Evolutionary conservation across 805 yeast species (phyloP), one percentile per base, ranked within the genome.

Genomic region (Grigorovia jiainica): DNA sequence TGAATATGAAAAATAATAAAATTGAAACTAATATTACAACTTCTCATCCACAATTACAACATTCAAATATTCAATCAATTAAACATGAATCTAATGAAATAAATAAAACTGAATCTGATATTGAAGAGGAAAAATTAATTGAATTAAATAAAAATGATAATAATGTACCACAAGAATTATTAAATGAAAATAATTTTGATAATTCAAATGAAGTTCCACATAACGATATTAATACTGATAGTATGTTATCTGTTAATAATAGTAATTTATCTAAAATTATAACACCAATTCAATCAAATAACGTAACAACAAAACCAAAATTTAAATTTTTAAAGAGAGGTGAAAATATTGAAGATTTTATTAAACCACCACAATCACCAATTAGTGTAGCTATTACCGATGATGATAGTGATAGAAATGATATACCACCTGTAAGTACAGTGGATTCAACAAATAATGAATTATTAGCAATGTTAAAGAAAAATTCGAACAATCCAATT

Each of bases 281-380:
- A n/a, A 4, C 18, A 24, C 9, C 25, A 16, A 16, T 35, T 35
- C 19, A 36, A 9, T 11, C 42, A 11, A 17, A 21, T 11, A 34
- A n/a, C 31, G 38, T 31, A 5, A 45, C 43, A 9, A 47, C 50
- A 10, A 63, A 58, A 41, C 64, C 61, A 3, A 65, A 47, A n/a
- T 48, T 64, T 36, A 63, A 57, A 42, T 32, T 66, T 3, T 40
- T 66, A 42, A 67, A 62, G 43, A 57, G 69, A 36, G 70, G 70
- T 16, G 65, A 67, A 42, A 52, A 50, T 3, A 41, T 65, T 17
- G 53, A 49, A 13, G 54, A 51, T 36, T 27, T 39, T 7, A 21
- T 24, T 2, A 36, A 38, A 4, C 16, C n/a, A 9, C 20, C 34
- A 21, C 18, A n/a, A 34, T 34, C 37, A 21, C 37, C 37, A 21